Evolutionary conservation across 2,329 filamentous ascomycete species (phyloP).

Genomic region (Coccinonectria pachysandricola): DNA sequence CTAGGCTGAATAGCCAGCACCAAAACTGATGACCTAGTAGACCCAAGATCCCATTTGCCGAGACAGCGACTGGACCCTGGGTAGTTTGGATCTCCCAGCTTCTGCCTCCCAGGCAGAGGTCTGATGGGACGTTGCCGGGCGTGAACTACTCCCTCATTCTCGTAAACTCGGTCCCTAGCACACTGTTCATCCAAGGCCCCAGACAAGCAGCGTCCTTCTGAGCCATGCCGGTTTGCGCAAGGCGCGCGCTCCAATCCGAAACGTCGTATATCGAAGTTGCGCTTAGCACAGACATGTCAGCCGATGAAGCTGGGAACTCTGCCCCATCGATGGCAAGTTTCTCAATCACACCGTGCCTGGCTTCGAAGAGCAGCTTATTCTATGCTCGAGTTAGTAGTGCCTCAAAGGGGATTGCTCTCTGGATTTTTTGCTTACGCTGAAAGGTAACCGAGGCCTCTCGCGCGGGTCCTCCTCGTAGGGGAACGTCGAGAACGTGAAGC

Average conservation of each 20-base stretch:
- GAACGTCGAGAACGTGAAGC: constrained; percentile 61
- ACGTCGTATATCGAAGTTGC: constrained; percentile 15
- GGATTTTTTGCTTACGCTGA: constrained; percentile 27
- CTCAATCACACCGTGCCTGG: constrained; percentile 28
- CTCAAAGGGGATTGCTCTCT: not conserved
- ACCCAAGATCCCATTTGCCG: too few species aligned
- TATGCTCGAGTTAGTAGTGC: constrained; percentile 7
- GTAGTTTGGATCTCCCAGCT: too few species aligned
- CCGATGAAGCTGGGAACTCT: constrained; percentile 1
- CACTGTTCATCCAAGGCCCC: constrained; percentile 22
- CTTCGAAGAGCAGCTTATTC: constrained; percentile 25
- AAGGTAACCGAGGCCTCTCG: constrained; percentile 39
- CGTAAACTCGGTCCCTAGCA: constrained; percentile 23
- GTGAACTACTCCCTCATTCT: too few species aligned
- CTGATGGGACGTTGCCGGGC: too few species aligned
- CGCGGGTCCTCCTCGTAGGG: constrained; percentile 49
- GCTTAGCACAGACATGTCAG: constrained; percentile 8
- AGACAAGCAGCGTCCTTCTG: constrained; percentile 12
- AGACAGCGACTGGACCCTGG: too few species aligned
- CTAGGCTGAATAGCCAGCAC: too few species aligned
- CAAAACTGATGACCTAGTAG: too few species aligned
- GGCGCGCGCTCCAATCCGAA: constrained; percentile 15
- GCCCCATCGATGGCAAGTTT: constrained; percentile 19
- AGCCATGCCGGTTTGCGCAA: constrained; percentile 17
- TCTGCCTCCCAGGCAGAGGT: too few species aligned